These are phyloP conservation scores for Botrytis tulipae DNA, from an alignment of 2,329 filamentous ascomycete genomes.

Conservation along the genomic window DNA sequence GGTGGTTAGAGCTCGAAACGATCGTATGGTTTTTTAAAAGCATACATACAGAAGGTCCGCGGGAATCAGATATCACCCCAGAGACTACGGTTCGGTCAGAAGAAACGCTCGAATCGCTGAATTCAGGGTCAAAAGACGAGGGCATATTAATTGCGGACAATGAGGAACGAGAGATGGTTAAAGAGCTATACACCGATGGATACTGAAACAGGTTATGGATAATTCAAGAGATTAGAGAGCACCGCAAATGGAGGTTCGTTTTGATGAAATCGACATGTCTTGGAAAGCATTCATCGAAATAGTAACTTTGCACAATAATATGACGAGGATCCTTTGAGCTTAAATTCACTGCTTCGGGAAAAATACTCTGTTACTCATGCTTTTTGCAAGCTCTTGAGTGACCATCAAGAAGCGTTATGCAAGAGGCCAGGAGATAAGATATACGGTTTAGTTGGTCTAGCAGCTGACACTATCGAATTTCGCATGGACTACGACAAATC, in stretches of 20 bases:
- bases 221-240: constrained; percentile 35
- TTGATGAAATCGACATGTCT: constrained; percentile 22
- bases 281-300: constrained; percentile 12
- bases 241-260: constrained; percentile 29
- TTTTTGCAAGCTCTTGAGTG: constrained; percentile 27
- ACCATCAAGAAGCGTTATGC: constrained; percentile 31
- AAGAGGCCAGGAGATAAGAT: constrained; percentile 36
- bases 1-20: no score
- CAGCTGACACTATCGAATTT: constrained; percentile 31
- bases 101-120: not conserved
- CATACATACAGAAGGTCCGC: no score
- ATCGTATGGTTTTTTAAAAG: no score
- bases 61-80: no score
- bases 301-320: not conserved
- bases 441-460: constrained; percentile 36
- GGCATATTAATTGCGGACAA: not conserved
- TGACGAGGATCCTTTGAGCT: constrained; percentile 20
- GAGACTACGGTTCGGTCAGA: no score
- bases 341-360: constrained; percentile 26
- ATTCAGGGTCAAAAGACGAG: not conserved
- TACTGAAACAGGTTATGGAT: constrained; percentile 32
- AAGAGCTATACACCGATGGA: constrained; percentile 19
- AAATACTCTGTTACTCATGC: constrained; percentile 22
- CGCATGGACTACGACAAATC: constrained; percentile 35
- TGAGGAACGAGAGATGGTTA: not conserved